Percentiles rank a stretch among this genome's conserved stretches.
Conservation (phyloP, 208 protist species). For the Naegleria gruberi region DNA sequence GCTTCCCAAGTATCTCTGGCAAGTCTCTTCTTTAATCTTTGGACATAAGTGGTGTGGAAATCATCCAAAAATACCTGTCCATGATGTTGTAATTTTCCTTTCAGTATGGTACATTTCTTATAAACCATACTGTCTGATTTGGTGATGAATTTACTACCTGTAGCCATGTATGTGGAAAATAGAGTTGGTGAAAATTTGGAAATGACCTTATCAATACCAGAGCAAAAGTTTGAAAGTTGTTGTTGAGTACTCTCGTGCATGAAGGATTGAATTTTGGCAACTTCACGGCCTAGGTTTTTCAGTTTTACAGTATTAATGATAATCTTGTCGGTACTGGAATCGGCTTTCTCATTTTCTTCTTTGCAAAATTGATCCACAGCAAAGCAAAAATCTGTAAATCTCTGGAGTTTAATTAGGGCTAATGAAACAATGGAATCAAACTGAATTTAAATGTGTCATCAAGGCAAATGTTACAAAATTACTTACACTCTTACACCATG, state of each 20-base stretch:
- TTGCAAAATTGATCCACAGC: background rate
- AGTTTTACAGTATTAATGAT: background rate
- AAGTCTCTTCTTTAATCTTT: background rate
- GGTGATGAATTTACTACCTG: background rate
- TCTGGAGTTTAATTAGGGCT: background rate
- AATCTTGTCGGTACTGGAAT: background rate
- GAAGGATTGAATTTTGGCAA: background rate
- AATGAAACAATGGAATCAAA: background rate
- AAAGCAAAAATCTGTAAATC: background rate
- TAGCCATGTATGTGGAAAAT: background rate
- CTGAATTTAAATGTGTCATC: background rate
- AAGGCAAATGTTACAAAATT: too few species aligned
- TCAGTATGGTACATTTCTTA: background rate
- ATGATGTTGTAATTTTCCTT: background rate
- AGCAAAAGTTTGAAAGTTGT: background rate
- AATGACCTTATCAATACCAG: background rate
- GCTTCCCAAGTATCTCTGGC: background rate
- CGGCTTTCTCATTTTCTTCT: background rate
- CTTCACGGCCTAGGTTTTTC: background rate
- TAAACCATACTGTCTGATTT: background rate
- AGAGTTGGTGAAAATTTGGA: background rate
- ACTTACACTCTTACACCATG: background rate
- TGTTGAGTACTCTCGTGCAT: background rate
- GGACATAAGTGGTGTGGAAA: background rate
- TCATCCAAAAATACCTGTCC: constrained; percentile 1